Evolutionary conservation across 208 protist species (phyloP), one percentile per base, ranked within the genome.

Genomic region (Endotrypanum monterogeii): DNA sequence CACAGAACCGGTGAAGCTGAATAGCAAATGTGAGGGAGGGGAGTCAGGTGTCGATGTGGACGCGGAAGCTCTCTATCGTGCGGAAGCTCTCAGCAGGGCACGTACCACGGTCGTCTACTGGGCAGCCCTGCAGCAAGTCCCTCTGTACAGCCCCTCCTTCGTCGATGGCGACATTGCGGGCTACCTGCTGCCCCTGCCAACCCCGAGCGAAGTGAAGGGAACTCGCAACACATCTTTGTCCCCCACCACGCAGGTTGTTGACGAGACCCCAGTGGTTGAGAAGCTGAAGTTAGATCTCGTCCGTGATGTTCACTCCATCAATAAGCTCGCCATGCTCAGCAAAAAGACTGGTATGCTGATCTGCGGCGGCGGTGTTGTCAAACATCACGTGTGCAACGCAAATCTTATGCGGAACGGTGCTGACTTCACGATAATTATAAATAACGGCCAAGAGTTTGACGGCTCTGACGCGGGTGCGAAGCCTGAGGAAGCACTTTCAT

Each of bases 371-470:
- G 99, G 99, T 56, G 89, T 99, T 1, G 89, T 99, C 71, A 99
- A 99, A 88, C 99, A 99, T 82, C 99, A 99, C 86, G 98, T 99
- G 48, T 99, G 95, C 79, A 99, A 99, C 80, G 99, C 99, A 18
- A 99, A 99, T 76, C 86, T 99, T 1, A 99, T 99, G 97, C 95
- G 99, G 52, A 99, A 99, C 83, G 99, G 99, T 41, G 98, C 99
- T 1, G 98, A 99, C 81, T 98, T 93, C 78, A 79, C 98, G 23
- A 97, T 99, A 3, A 99, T 97, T 70, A 78, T 99, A 51, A 99
- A 99, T 79, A 99, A 99, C 25, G 98, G 88, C 8, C 91, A 98
- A 72, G 94, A 99, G 81, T 99, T 98, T 82, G 99, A 99, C 81
- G 99, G 99, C 44, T 98, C 90, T 77, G 99, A 99, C 83, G 88